These are phyloP conservation scores for Arabidopsis arenosa DNA, from an alignment of 345 rosid genomes.

Conservation along the genomic window DNA sequence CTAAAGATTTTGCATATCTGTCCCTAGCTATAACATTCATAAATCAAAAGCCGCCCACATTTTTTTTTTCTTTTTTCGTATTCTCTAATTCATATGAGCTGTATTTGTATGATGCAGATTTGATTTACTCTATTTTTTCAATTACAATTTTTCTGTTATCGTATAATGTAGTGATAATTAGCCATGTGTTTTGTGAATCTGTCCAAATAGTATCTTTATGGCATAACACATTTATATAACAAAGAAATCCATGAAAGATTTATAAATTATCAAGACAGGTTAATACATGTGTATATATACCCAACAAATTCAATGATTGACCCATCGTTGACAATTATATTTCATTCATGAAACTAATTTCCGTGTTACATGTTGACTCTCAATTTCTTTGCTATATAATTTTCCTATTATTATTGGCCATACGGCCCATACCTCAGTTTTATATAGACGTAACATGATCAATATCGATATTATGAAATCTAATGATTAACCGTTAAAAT, in stretches of 20 bases:
- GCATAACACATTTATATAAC: no score
- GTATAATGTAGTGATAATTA: neutral
- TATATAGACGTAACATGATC: neutral
- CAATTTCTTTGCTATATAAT: neutral
- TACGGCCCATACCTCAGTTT: neutral
- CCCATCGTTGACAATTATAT: neutral
- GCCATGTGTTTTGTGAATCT: neutral
- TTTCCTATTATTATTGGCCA: neutral
- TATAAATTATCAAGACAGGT: no score
- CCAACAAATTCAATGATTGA: slow-evolving; percentile 9
- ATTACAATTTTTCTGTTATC: neutral
- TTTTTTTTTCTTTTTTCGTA: no score
- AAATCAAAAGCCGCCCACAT: slow-evolving; percentile 2
- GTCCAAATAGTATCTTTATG: slow-evolving; percentile 13
- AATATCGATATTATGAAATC: neutral
- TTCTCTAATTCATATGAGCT: slow-evolving; percentile 13
- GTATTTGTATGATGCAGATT: neutral
- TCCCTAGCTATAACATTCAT: neutral
- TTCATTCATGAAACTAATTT: neutral
- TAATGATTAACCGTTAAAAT: neutral
- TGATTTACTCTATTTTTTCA: neutral
- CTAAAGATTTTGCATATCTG: slow-evolving; percentile 13
- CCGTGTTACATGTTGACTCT: no score
- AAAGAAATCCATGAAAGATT: no score
- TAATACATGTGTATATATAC: neutral